A percentile compares a stretch with the other conserved stretches of the same genome.
Conservation (phyloP, 176 grass and related monocot genomes). For the Triticum timopheevii region DNA sequence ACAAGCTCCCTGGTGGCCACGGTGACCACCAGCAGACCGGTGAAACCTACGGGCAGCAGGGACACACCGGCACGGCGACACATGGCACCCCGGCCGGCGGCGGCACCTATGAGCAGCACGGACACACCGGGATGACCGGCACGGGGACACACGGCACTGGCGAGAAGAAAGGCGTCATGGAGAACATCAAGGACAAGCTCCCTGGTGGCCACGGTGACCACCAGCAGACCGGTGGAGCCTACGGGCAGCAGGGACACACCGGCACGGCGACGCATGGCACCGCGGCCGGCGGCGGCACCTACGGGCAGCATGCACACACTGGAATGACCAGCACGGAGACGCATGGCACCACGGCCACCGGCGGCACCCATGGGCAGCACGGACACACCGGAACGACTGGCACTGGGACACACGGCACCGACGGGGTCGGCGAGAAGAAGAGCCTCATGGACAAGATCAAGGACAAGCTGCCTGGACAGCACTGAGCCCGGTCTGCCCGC, state of each 20-base stretch:
- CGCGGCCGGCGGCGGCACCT: neutral
- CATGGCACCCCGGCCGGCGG: neutral
- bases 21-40: neutral
- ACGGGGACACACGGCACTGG: neutral
- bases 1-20: neutral
- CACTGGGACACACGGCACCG: neutral
- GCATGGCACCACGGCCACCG: neutral
- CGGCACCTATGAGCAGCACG: neutral
- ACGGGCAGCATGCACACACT: neutral
- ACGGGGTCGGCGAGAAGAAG: neutral
- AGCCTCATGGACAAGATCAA: neutral
- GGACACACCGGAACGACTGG: neutral
- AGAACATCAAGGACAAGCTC: neutral
- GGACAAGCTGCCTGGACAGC: neutral
- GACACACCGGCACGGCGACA: neutral
- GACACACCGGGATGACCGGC: neutral
- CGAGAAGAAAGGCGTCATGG: neutral
- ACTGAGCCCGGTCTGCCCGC: neutral
- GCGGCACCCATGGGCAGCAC: neutral
- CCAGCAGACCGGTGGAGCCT: neutral
- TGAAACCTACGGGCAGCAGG: neutral
- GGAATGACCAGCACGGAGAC: neutral
- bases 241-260: too few species aligned
- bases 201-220: neutral
- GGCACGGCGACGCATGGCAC: too few species aligned